Percentiles rank a stretch among this genome's conserved stretches.
Conservation (phyloP, 2,329 filamentous ascomycete species). For the Juglanconis sp. region DNA sequence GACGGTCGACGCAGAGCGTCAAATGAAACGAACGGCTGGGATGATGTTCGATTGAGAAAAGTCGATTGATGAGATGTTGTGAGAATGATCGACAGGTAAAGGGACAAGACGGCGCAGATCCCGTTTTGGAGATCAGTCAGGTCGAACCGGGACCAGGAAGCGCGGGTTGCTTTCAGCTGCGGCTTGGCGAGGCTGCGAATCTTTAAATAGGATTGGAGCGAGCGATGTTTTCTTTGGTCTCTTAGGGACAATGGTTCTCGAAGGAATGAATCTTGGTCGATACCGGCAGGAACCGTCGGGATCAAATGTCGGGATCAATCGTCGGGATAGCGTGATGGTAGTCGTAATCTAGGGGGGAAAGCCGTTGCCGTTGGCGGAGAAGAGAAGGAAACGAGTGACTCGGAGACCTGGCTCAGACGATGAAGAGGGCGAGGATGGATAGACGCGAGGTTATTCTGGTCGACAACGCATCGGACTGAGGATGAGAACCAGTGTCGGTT, state of each 20-base stretch:
- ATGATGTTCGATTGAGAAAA: no score
- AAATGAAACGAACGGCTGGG: not conserved
- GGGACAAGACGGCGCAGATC: conserved; percentile 6
- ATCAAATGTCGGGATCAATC: no score
- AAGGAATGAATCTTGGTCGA: not conserved
- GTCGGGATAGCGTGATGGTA: not conserved
- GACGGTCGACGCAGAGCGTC: conserved; percentile 2
- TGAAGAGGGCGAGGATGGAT: not conserved
- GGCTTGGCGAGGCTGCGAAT: conserved; percentile 15
- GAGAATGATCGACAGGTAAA: conserved; percentile 15
- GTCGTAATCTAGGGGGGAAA: conserved; percentile 9
- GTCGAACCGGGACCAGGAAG: not conserved
- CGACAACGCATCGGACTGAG: not conserved
- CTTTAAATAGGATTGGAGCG: conserved; percentile 15
- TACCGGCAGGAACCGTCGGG: no score
- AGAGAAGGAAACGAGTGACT: conserved; percentile 13
- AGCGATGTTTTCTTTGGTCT: not conserved
- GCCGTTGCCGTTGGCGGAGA: conserved; percentile 4
- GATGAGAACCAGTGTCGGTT: not conserved
- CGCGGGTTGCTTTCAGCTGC: conserved; percentile 10
- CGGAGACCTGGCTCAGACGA: conserved; percentile 12
- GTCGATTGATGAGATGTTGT: not conserved
- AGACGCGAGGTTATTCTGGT: not conserved
- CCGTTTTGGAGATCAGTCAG: conserved; percentile 16
- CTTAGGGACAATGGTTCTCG: not conserved